Evolutionary conservation across 352 stramenopile species (phyloP).

Genomic region (Plasmopara halstedii): DNA sequence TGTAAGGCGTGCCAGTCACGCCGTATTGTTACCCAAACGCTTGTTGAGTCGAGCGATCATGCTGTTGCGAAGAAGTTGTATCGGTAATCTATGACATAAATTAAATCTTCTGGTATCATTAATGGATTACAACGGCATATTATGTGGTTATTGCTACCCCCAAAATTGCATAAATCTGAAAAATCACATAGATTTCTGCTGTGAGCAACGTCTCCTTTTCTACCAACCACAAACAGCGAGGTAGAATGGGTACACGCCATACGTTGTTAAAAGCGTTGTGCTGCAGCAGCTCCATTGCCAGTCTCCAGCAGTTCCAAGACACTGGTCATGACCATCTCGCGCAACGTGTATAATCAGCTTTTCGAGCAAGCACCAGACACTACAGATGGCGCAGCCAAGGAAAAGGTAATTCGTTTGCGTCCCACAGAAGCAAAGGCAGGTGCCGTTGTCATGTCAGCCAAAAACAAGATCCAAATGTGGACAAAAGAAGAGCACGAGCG

Average conservation of each 20-base stretch:
- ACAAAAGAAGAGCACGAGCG: constrained; percentile 81
- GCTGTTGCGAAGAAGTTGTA: no score
- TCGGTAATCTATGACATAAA: no score
- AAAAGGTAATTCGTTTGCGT: constrained; percentile 68
- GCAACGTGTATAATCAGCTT: constrained; percentile 78
- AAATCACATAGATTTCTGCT: no score
- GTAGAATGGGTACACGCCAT: constrained; percentile 25
- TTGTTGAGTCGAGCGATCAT: no score
- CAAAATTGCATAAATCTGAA: no score
- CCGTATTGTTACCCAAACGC: no score
- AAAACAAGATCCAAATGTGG: constrained; percentile 84
- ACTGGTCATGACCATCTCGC: constrained; percentile 70
- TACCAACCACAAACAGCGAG: not conserved
- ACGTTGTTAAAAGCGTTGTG: constrained; percentile 10
- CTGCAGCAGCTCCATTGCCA: constrained; percentile 8
- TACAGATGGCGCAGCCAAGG: constrained; percentile 22
- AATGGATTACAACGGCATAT: no score
- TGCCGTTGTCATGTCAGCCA: constrained; percentile 67
- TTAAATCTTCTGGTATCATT: no score
- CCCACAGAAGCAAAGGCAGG: constrained; percentile 75
- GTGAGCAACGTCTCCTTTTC: constrained; percentile 2
- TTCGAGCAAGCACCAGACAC: constrained; percentile 50
- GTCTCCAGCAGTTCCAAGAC: not conserved
- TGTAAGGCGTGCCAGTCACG: no score
- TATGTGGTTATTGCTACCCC: no score